Evolutionary conservation across 2,329 filamentous ascomycete species (phyloP).

Genomic region (Stagonosporopsis cucurbitacearum): DNA sequence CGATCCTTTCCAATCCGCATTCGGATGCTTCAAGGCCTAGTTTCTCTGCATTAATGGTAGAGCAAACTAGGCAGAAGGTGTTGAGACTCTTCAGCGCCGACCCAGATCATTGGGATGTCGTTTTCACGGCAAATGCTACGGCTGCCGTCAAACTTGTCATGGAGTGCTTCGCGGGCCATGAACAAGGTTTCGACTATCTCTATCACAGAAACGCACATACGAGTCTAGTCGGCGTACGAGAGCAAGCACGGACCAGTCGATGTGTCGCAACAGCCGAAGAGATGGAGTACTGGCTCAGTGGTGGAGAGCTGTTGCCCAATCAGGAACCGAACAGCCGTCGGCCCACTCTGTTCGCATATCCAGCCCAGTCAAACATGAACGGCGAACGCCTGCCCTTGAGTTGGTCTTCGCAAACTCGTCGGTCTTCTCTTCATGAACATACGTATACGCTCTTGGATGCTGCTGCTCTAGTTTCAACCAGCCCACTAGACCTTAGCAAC

Average conservation of each 20-base stretch:
- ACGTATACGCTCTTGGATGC: conserved; percentile 75
- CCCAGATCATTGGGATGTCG: conserved; percentile 79
- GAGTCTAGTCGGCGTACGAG: conserved; percentile 78
- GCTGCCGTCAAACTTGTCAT: conserved; percentile 85
- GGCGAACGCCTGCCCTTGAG: conserved; percentile 73
- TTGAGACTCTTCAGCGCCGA: conserved; percentile 81
- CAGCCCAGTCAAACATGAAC: conserved; percentile 92
- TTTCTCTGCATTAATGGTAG: conserved; percentile 64
- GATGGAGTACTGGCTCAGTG: conserved; percentile 69
- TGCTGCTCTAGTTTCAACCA: conserved; percentile 69
- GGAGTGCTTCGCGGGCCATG: conserved; percentile 72
- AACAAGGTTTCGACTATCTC: conserved; percentile 73
- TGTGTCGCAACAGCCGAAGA: conserved; percentile 70
- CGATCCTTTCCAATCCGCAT: conserved; percentile 73
- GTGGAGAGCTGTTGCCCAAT: neutral
- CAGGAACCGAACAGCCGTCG: conserved; percentile 21
- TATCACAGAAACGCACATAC: conserved; percentile 88
- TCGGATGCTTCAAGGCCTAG: conserved; percentile 66
- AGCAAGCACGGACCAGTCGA: conserved; percentile 67
- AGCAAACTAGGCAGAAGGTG: conserved; percentile 49
- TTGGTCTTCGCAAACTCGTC: conserved; percentile 55
- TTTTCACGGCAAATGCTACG: conserved; percentile 94
- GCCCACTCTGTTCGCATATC: conserved; percentile 71
- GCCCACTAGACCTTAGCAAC: conserved; percentile 62
- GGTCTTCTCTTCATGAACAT: conserved; percentile 49